Evolutionary conservation across 1,284 basidiomycete genomes (phyloP), one percentile per base, ranked within the genome.

Genomic region (Heterobasidion occidentale): DNA sequence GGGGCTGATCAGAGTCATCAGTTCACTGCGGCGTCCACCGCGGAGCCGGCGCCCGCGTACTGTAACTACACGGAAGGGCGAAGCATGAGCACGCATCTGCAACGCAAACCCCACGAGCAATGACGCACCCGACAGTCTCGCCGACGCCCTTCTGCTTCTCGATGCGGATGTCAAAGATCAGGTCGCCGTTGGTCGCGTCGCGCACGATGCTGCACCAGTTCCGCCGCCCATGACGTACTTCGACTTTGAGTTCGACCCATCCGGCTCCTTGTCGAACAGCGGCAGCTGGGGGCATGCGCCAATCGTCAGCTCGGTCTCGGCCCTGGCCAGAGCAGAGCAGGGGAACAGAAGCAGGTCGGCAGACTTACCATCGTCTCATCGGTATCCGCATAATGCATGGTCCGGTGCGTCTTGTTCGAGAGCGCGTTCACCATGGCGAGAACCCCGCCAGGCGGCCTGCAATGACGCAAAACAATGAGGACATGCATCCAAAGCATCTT

Each of bases 171-270:
- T 94, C 90, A 61, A 94, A 98, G n/a, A 83, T 70, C 54, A 98
- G 68, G 15, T 90, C 88, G 0, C 86, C 86, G 1, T 79, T 79
- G 1, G 63, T 53, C 4, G 70, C 65, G 46, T 90, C 79, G 72
- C 82, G 88, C 36, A 80, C 74, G 6, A 91, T 83, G n/a, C 79
- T 78, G 63, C 92, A 90, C 84, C 93, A 99, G 70, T 99, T 99
- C 46, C 96, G 80, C 52, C 84, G 1, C 91, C 90, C 81, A 94
- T 94, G 56, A 95, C 87, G 65, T 78, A 84, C 65, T 87, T 91
- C 62, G 87, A 84, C 65, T 87, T 86, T 2, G 67, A 76, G 12
- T 74, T 58, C 46, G 79, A 77, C 0, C 90, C 95, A 59, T 92
- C 81, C 2, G 94, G 82, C 56, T 97, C 94, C 15, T 75, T 77